A percentile compares a stretch with the other conserved stretches of the same genome.
phyloP scores from a whole-genome alignment of 345 rosid species.

The Pistacia vera region DNA sequence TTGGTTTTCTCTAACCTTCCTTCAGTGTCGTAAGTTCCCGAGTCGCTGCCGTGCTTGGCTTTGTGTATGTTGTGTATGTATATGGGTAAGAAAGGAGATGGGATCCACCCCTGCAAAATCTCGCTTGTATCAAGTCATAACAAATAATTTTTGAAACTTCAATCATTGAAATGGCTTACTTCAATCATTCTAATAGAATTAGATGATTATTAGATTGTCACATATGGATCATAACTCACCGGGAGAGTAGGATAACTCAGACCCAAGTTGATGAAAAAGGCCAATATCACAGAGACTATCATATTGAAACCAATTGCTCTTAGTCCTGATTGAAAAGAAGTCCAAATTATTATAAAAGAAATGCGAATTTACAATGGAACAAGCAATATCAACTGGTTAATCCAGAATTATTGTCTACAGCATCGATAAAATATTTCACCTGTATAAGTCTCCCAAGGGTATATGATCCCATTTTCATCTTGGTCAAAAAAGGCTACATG shows the following conservation, averaged over 20 bases:
- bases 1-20: conserved; percentile 48
- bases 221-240: conserved; percentile 32
- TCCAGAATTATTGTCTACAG: too few species aligned
- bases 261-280: conserved; percentile 45
- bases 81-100: conserved; percentile 72
- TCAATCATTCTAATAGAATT: not conserved
- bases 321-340: conserved; percentile 39
- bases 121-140: too few species aligned
- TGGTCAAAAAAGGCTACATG: conserved; percentile 86
- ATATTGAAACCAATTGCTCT: conserved; percentile 66
- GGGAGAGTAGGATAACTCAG: conserved; percentile 72
- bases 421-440: conserved; percentile 34
- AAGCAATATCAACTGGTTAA: not conserved
- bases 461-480: conserved; percentile 78
- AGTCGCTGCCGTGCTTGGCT: conserved; percentile 77
- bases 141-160: too few species aligned
- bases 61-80: conserved; percentile 75
- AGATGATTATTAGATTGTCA: not conserved
- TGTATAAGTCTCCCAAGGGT: conserved; percentile 94
- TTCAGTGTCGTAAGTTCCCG: conserved; percentile 67
- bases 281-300: conserved; percentile 49
- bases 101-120: conserved; percentile 68
- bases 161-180: not conserved
- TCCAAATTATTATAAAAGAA: not conserved
- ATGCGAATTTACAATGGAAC: not conserved